phyloP scores from a whole-genome alignment of 2,329 filamentous ascomycete genomes.

The Stachybotrys echinatus region DNA sequence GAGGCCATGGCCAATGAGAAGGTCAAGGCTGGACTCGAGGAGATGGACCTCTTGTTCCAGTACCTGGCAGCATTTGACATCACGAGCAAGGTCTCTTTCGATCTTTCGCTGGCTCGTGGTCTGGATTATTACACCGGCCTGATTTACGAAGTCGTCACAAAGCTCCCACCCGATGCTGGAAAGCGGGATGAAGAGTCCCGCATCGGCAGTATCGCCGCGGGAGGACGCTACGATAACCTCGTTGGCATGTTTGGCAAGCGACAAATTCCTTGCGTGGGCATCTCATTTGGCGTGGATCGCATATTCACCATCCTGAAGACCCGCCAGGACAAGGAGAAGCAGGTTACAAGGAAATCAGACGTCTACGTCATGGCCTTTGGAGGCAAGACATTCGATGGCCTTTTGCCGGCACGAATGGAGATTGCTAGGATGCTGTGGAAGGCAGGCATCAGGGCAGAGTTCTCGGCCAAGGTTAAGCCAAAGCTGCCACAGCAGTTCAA shows the following conservation, averaged over 20 bases:
- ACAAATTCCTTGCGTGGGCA: slow-evolving; percentile 61
- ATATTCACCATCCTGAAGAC: slow-evolving; percentile 92
- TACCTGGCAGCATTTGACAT: slow-evolving; percentile 77
- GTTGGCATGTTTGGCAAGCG: slow-evolving; percentile 91
- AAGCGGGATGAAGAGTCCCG: slow-evolving; percentile 41
- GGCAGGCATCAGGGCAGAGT: slow-evolving; percentile 87
- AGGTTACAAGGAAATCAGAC: slow-evolving; percentile 38
- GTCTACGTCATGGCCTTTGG: slow-evolving; percentile 95
- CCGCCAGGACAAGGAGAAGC: slow-evolving; percentile 56
- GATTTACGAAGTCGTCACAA: slow-evolving; percentile 85
- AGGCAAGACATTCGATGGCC: slow-evolving; percentile 74
- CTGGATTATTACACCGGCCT: slow-evolving; percentile 91
- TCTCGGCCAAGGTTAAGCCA: slow-evolving; percentile 83
- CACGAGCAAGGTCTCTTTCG: slow-evolving; percentile 74
- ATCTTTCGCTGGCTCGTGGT: slow-evolving; percentile 83
- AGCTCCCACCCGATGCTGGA: slow-evolving; percentile 60
- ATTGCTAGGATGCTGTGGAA: slow-evolving; percentile 76
- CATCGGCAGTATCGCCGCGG: slow-evolving; percentile 83
- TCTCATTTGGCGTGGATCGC: slow-evolving; percentile 91
- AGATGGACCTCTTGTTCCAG: slow-evolving; percentile 74
- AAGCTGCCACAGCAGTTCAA: slow-evolving; percentile 89
- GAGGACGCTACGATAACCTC: slow-evolving; percentile 86
- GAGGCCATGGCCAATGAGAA: slow-evolving; percentile 64
- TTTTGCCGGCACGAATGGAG: slow-evolving; percentile 78
- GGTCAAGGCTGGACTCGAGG: slow-evolving; percentile 73